phyloP scores from a whole-genome alignment of 2,329 filamentous ascomycete genomes.

The Thyridium curvatum region DNA sequence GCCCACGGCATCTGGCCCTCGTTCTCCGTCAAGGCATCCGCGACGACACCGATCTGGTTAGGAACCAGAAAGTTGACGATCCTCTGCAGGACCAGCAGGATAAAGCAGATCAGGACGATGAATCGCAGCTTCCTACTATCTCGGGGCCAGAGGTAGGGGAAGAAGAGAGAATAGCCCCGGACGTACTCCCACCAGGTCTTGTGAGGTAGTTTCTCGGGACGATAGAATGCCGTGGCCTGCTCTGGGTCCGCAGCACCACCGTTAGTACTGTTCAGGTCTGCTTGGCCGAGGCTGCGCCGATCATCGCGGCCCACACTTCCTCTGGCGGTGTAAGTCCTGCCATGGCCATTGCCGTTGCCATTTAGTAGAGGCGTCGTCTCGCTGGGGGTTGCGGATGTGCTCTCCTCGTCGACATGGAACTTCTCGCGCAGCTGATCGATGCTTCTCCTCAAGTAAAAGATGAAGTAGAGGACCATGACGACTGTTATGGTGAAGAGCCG shows the following conservation, averaged over 20 bases:
- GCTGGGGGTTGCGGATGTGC: slow-evolving; percentile 27
- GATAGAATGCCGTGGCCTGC: slow-evolving; percentile 75
- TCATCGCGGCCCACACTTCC: too few relatives aligned
- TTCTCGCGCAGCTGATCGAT: slow-evolving; percentile 29
- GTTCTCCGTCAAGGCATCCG: slow-evolving; percentile 56
- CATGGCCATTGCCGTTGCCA: slow-evolving; percentile 12
- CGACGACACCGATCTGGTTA: slow-evolving; percentile 71
- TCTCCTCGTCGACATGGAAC: slow-evolving; percentile 32
- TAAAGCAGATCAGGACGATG: slow-evolving; percentile 75
- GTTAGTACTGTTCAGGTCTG: neutral
- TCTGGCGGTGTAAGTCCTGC: neutral
- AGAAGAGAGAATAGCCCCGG: slow-evolving; percentile 85
- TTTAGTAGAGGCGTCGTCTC: slow-evolving; percentile 61
- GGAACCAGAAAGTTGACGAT: slow-evolving; percentile 84
- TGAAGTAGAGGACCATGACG: slow-evolving; percentile 48
- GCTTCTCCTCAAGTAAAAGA: slow-evolving; percentile 34
- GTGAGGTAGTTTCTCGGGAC: slow-evolving; percentile 77
- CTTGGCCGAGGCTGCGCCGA: too few relatives aligned
- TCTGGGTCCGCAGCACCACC: slow-evolving; percentile 33
- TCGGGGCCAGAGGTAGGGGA: slow-evolving; percentile 93
- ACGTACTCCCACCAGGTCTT: slow-evolving; percentile 97
- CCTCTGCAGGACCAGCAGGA: slow-evolving; percentile 73
- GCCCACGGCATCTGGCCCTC: slow-evolving; percentile 57
- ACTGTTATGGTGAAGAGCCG: slow-evolving; percentile 55
- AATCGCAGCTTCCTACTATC: slow-evolving; percentile 69